These are phyloP conservation scores for Boletus albobrunnescens DNA, from an alignment of 1,284 basidiomycete genomes.

Conservation along the genomic window DNA sequence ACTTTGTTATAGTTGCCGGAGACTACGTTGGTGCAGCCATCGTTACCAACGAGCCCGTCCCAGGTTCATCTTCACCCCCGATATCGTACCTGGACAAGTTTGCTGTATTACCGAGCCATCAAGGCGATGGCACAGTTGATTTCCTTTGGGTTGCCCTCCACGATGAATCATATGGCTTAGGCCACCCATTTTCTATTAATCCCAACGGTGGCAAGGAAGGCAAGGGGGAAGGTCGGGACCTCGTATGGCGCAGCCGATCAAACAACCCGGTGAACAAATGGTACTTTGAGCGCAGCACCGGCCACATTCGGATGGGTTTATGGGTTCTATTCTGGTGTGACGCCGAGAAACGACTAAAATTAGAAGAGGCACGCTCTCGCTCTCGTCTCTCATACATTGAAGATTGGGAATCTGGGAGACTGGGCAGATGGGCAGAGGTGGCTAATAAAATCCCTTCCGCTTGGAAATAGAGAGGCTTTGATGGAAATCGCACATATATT, in stretches of 20 bases:
- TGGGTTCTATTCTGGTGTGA: constrained; percentile 99
- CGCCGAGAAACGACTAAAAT: constrained; percentile 78
- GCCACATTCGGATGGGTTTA: constrained; percentile 77
- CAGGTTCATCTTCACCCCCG: constrained; percentile 37
- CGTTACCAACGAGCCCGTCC: constrained; percentile 77
- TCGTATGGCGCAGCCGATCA: constrained; percentile 91
- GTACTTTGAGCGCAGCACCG: constrained; percentile 96
- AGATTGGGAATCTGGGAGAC: constrained; percentile 75
- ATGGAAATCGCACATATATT: constrained; percentile 3
- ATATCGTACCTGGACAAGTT: constrained; percentile 99
- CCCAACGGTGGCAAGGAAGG: constrained; percentile 91
- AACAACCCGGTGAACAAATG: constrained; percentile 98
- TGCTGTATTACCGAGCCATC: constrained; percentile 89
- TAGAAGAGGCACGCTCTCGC: constrained; percentile 59
- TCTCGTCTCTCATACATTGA: constrained; percentile 72
- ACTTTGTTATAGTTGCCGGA: constrained; percentile 93
- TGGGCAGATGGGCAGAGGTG: constrained; percentile 71
- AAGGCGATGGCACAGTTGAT: constrained; percentile 98
- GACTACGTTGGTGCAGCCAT: constrained; percentile 96
- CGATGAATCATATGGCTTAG: constrained; percentile 97
- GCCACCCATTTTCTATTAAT: constrained; percentile 90
- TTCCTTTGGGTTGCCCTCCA: constrained; percentile 99
- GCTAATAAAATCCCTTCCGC: constrained; percentile 77
- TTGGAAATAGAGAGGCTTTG: constrained; percentile 52
- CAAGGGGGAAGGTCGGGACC: constrained; percentile 84